These are phyloP conservation scores for Boeremia lycopersici DNA, from an alignment of 2,329 filamentous ascomycete genomes.

Conservation along the genomic window DNA sequence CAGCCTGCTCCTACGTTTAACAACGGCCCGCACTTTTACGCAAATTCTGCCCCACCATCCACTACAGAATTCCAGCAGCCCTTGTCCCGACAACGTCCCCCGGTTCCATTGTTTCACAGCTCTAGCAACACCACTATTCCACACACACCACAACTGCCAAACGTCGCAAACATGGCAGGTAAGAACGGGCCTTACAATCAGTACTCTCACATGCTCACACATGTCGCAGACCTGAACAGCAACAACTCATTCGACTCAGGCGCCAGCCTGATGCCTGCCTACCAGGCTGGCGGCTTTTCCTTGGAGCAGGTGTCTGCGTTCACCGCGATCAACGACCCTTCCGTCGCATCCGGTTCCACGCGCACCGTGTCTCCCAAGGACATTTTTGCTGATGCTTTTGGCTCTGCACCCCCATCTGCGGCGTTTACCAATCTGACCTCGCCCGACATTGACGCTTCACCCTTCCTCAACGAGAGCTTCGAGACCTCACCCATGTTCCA, in stretches of 20 bases:
- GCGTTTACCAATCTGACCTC: constrained; percentile 85
- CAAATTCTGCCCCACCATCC: constrained; percentile 68
- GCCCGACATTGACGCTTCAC: constrained; percentile 78
- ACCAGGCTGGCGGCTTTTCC: constrained; percentile 40
- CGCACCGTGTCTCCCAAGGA: constrained; percentile 84
- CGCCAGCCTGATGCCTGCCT: constrained; percentile 54
- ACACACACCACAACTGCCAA: constrained; percentile 28
- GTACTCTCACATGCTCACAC: constrained; percentile 36
- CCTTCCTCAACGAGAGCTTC: constrained; percentile 71
- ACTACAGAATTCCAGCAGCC: constrained; percentile 62
- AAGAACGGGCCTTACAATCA: constrained; percentile 26
- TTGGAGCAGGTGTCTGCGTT: constrained; percentile 47
- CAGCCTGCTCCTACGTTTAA: constrained; percentile 65
- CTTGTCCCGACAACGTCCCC: constrained; percentile 64
- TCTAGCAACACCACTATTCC: constrained; percentile 63
- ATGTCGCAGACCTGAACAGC: constrained; percentile 44
- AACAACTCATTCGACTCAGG: constrained; percentile 54
- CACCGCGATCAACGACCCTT: constrained; percentile 54
- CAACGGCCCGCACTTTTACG: constrained; percentile 67
- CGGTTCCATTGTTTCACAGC: constrained; percentile 71
- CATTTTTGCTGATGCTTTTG: constrained; percentile 71
- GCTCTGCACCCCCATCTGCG: constrained; percentile 80
- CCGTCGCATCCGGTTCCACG: constrained; percentile 43
- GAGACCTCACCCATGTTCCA: constrained; percentile 81
- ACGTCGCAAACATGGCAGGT: constrained; percentile 49